Evolutionary conservation across 768 basidiomycete species (phyloP), one percentile per base, ranked within the genome.

Genomic region (Dictyophora rubrovolvata): DNA sequence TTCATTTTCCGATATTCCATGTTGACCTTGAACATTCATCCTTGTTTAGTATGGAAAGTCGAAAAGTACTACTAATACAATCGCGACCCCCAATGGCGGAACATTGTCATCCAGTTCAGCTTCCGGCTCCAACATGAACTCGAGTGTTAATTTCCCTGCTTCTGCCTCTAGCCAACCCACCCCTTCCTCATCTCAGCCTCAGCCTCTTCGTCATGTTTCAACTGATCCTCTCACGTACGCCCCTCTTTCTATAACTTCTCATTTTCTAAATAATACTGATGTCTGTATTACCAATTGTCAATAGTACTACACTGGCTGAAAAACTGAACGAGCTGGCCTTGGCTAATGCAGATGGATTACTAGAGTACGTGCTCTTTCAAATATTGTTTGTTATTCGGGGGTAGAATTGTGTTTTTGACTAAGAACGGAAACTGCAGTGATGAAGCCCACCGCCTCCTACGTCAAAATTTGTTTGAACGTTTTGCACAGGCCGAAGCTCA

Each of bases 391-490:
- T 52, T 34, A 20, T 18, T 33, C 60, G 28, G 7, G 28, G 28
- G 2, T 28, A 28, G 28, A 28, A 28, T 28, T 28, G 33, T 54
- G 20, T 23, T 60, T 21, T 46, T 48, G 18, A 49, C 33, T 12
- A 12, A 20, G 52, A 42, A 34, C 56, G 28, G 17, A 49, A 59
- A 53, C 23, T 54, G 8, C 69, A 92, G 90, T 67, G 87, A 92
- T 70, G 87, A 91, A 64, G 90, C 90, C 68, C 92, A 92, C 68
- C 83, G 89, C 54, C 69, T 92, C 48, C 78, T 93, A 12, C 83
- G 90, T 48, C 89, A 90, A 69, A 89, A 85, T 66, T 75, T 93
- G 42, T 92, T 93, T 64, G 87, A 91, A 68, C 81, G 90, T 55
- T 82, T 89, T 65, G 78, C 87, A n/a, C 42, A 42, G n/a, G 42